A percentile compares a stretch with the other conserved stretches of the same genome.
phyloP scores from a whole-genome alignment of 805 yeast genomes.

The Tetrapisispora fleetii region DNA sequence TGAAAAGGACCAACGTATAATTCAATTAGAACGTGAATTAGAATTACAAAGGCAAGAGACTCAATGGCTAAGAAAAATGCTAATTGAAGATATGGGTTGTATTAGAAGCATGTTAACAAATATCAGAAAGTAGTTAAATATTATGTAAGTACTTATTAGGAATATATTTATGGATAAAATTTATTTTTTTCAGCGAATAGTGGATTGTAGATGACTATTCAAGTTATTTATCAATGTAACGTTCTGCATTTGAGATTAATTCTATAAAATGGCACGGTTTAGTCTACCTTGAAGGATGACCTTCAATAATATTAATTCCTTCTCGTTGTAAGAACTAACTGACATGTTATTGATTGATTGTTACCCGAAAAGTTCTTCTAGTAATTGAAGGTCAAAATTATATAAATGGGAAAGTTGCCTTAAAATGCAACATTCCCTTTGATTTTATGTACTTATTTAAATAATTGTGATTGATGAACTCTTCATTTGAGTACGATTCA shows the following conservation, averaged over 20 bases:
- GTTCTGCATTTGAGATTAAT: too few species aligned
- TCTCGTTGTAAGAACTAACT: background rate
- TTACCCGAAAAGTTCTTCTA: background rate
- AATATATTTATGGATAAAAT: background rate
- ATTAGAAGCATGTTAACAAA: constrained; percentile 25
- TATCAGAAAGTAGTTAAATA: constrained; percentile 8
- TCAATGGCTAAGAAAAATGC: constrained; percentile 28
- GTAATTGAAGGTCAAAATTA: background rate
- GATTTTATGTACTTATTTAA: too few species aligned
- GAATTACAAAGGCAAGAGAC: constrained; percentile 28
- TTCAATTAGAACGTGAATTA: constrained; percentile 23
- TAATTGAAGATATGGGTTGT: constrained; percentile 30
- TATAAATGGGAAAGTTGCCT: background rate
- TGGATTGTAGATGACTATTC: too few species aligned
- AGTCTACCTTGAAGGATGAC: too few species aligned
- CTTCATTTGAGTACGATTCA: too few species aligned
- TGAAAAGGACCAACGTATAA: constrained; percentile 26
- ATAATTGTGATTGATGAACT: too few species aligned
- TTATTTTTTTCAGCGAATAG: background rate
- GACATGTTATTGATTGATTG: background rate
- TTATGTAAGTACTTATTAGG: background rate
- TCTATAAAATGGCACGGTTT: too few species aligned
- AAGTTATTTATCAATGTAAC: too few species aligned
- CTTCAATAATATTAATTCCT: too few species aligned
- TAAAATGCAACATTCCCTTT: background rate